phyloP scores from a whole-genome alignment of 2,329 filamentous ascomycete genomes.

The Penicillium decumbens region DNA sequence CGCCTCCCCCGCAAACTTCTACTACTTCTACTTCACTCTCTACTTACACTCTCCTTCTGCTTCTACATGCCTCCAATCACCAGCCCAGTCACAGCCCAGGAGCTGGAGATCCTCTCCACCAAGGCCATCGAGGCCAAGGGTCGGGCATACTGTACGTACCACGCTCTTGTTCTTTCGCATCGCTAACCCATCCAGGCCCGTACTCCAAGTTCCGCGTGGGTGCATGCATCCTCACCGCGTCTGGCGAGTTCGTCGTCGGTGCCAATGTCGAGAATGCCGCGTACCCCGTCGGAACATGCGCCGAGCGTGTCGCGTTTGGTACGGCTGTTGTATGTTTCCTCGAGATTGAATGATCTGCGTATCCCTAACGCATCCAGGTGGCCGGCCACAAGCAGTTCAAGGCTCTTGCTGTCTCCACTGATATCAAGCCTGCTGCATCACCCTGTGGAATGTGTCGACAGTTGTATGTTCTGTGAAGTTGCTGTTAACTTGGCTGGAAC shows the following conservation, averaged over 20 bases:
- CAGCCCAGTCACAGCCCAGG: constrained; percentile 51
- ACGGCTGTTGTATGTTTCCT: constrained; percentile 59
- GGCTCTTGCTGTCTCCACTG: constrained; percentile 80
- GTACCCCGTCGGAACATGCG: constrained; percentile 93
- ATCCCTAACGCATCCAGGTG: constrained; percentile 26
- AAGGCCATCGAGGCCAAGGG: constrained; percentile 67
- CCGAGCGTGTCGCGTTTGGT: constrained; percentile 82
- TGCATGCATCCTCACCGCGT: constrained; percentile 64
- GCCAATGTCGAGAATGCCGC: constrained; percentile 91
- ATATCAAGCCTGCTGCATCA: constrained; percentile 61
- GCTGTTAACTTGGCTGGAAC: neutral
- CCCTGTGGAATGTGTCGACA: constrained; percentile 97
- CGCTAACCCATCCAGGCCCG: constrained; percentile 50
- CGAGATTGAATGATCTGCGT: neutral
- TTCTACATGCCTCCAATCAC: constrained; percentile 23
- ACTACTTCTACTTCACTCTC: neutral
- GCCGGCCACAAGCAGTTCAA: constrained; percentile 57
- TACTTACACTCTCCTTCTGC: neutral
- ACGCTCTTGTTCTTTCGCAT: neutral
- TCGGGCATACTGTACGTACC: constrained; percentile 68
- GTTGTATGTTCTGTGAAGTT: constrained; percentile 53
- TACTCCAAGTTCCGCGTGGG: constrained; percentile 93
- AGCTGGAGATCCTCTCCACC: constrained; percentile 61
- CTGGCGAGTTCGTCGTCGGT: constrained; percentile 60
- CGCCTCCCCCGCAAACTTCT: neutral